A percentile compares a stretch with the other conserved stretches of the same genome.
Conservation (phyloP, 75 land plant species). For the Larix kaempferi region DNA sequence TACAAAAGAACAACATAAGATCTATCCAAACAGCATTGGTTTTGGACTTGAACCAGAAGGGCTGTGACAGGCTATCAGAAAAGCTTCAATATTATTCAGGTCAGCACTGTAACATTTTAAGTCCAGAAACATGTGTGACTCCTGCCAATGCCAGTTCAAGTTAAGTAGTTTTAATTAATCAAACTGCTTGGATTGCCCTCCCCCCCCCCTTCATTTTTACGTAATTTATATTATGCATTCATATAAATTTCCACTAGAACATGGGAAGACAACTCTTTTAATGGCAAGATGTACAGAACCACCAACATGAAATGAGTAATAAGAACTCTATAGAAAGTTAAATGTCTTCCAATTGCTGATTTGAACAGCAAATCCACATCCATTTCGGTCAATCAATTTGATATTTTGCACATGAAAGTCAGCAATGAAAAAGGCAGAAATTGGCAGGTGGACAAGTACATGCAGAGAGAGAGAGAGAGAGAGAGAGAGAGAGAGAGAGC, state of each 20-base stretch:
- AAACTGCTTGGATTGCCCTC: background rate
- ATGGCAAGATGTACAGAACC: background rate
- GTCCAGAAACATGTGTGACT: background rate
- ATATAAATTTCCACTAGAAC: background rate
- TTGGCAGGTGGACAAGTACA: background rate
- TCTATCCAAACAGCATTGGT: background rate
- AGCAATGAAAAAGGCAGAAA: background rate
- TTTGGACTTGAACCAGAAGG: background rate
- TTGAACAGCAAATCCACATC: background rate
- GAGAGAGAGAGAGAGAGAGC: background rate
- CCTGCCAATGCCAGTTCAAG: background rate
- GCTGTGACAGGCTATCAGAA: too few species aligned
- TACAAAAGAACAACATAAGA: background rate
- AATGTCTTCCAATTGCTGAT: background rate
- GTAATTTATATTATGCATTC: background rate
- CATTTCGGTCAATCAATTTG: conserved; percentile 8
- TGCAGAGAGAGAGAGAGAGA: background rate
- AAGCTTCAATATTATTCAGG: background rate
- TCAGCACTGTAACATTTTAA: background rate
- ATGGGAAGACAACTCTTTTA: background rate
- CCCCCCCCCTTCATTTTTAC: background rate
- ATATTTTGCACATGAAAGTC: conserved; percentile 2
- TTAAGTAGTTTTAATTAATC: background rate
- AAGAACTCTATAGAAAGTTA: background rate
- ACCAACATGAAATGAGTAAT: background rate